These are phyloP conservation scores for Euphorbia celastroides DNA, from an alignment of 441 rosid genomes.

Conservation along the genomic window DNA sequence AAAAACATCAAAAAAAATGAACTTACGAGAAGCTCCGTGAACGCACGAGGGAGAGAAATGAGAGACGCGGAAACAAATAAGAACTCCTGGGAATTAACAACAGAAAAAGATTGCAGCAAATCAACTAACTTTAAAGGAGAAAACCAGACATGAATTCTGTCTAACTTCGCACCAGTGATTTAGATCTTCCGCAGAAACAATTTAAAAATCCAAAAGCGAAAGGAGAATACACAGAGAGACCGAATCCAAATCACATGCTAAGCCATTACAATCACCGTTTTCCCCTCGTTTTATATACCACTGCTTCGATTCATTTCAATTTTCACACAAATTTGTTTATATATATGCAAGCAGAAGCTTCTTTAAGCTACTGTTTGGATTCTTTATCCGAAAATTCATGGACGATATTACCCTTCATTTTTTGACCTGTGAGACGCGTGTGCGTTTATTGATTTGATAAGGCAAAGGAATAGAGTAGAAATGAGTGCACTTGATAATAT, in stretches of 20 bases:
- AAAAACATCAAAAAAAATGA: background rate
- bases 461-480: background rate
- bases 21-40: background rate
- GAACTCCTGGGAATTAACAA: slow-evolving; percentile 3
- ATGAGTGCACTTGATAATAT: background rate
- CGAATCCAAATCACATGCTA: slow-evolving; percentile 35
- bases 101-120: background rate
- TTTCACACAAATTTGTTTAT: background rate
- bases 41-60: background rate
- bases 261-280: background rate
- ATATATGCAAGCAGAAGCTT: slow-evolving; percentile 9
- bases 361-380: background rate
- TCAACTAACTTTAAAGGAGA: background rate
- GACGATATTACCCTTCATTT: background rate
- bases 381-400: background rate
- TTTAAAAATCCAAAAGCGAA: background rate
- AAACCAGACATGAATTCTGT: slow-evolving; percentile 17
- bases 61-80: background rate
- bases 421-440: background rate
- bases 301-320: background rate
- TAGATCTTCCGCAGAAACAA: background rate
- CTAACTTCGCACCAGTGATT: background rate
- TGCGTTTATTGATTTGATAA: background rate
- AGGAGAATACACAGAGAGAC: slow-evolving; percentile 9
- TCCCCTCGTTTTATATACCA: background rate